These are phyloP conservation scores for Plectosphaerella cucumerina DNA, from an alignment of 2,329 filamentous ascomycete species.

Conservation along the genomic window DNA sequence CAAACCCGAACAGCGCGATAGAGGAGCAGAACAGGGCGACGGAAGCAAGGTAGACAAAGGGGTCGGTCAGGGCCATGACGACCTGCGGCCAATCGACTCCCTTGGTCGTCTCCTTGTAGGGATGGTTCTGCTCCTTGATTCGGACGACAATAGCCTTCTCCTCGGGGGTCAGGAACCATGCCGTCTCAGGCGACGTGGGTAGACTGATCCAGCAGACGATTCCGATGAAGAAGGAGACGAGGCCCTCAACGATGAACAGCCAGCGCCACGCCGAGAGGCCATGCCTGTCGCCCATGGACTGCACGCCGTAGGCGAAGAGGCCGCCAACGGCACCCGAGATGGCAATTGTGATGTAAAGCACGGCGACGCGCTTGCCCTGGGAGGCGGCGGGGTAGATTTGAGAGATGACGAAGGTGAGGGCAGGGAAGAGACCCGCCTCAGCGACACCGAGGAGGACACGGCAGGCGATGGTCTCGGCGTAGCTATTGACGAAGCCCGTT, in stretches of 20 bases:
- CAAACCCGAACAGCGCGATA: conserved; percentile 22
- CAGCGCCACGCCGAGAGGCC: conserved; percentile 46
- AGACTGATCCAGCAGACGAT: conserved; percentile 33
- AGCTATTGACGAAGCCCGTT: conserved; percentile 20
- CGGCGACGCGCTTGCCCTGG: conserved; percentile 24
- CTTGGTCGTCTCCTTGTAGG: conserved; percentile 21
- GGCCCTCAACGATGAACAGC: conserved; percentile 44
- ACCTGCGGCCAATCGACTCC: conserved; percentile 19
- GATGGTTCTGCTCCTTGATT: conserved; percentile 18
- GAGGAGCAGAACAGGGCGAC: conserved; percentile 24
- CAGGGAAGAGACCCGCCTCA: conserved; percentile 23
- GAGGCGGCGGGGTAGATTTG: conserved; percentile 27
- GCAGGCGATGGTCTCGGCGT: conserved; percentile 13
- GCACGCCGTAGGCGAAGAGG: conserved; percentile 20
- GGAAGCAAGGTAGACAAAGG: conserved; percentile 20
- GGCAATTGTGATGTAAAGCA: conserved; percentile 22
- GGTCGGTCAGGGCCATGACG: conserved; percentile 20
- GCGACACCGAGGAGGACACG: conserved; percentile 22
- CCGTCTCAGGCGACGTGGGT: conserved; percentile 37
- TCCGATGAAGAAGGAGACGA: conserved; percentile 22
- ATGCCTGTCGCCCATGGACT: conserved; percentile 4
- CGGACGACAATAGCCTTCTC: conserved; percentile 27
- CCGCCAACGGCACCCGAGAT: conserved; percentile 27
- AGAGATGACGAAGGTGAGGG: conserved; percentile 24
- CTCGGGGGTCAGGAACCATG: conserved; percentile 36